A percentile compares a stretch with the other conserved stretches of the same genome.
These are phyloP conservation scores for Leccinum arenicola DNA, from an alignment of 768 basidiomycete species.

Conservation along the genomic window DNA sequence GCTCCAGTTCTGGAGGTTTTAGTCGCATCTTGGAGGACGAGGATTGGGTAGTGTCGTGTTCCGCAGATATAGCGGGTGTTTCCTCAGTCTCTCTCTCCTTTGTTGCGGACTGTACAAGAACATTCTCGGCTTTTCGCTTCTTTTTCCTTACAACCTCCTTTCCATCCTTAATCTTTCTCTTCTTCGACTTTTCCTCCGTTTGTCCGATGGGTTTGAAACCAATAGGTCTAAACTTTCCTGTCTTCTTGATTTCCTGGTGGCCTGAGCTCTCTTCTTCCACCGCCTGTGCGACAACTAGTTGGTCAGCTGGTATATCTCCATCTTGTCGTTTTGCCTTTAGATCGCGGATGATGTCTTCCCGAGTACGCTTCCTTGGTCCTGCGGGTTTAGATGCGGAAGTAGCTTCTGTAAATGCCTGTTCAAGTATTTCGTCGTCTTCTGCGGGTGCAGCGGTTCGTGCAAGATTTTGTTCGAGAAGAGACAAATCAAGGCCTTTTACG, in stretches of 20 bases:
- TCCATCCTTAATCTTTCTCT: conserved; percentile 44
- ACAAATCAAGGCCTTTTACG: conserved; percentile 87
- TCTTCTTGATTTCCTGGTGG: conserved; percentile 37
- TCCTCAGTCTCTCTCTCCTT: background rate
- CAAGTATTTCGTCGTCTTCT: conserved; percentile 79
- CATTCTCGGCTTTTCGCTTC: conserved; percentile 48
- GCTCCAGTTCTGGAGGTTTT: conserved; percentile 17
- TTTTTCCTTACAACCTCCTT: conserved; percentile 51
- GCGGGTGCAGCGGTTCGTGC: conserved; percentile 54
- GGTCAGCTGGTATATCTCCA: conserved; percentile 11
- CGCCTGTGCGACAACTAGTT: conserved; percentile 12
- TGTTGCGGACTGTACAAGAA: conserved; percentile 17
- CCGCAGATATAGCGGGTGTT: background rate
- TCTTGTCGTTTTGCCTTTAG: conserved; percentile 63
- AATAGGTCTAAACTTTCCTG: conserved; percentile 48
- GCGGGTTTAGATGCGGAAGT: conserved; percentile 25
- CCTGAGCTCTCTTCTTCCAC: conserved; percentile 21
- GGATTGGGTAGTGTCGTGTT: background rate
- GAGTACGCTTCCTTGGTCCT: conserved; percentile 63
- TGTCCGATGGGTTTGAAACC: conserved; percentile 64
- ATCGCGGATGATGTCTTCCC: conserved; percentile 72
- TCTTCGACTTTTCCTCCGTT: conserved; percentile 40
- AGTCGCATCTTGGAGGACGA: conserved; percentile 4
- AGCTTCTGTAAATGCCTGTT: conserved; percentile 63
- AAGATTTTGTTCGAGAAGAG: conserved; percentile 82